These are phyloP conservation scores for Rhizopus delemar DNA, from an alignment of 371 early-diverging fungal species.

Conservation along the genomic window DNA sequence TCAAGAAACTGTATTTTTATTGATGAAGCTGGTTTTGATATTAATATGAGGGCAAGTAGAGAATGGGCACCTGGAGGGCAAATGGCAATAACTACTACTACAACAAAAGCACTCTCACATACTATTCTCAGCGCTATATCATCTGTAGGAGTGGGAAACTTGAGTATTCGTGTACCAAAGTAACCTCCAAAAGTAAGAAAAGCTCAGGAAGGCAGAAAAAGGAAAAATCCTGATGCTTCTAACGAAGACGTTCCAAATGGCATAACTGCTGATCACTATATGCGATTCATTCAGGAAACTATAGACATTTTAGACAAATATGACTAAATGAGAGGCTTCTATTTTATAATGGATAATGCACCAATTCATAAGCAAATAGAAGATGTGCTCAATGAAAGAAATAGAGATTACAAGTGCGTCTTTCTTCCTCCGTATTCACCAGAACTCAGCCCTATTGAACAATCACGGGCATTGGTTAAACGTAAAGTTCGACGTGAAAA, in stretches of 20 bases:
- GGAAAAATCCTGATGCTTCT: constrained; percentile 5
- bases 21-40: background rate
- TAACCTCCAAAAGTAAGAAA: constrained; percentile 1
- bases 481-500: constrained; percentile 6
- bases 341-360: constrained; percentile 17
- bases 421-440: constrained; percentile 17
- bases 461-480: constrained; percentile 14
- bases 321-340: constrained; percentile 15
- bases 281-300: constrained; percentile 12
- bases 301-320: constrained; percentile 16
- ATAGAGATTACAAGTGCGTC: constrained; percentile 16
- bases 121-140: constrained; percentile 13
- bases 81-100: constrained; percentile 1
- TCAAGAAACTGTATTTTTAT: too few relatives aligned
- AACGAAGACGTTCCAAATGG: constrained; percentile 14
- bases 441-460: constrained; percentile 15
- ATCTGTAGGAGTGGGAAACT: constrained; percentile 7
- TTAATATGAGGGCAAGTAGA: constrained; percentile 5
- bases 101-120: constrained; percentile 8
- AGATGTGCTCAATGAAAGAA: constrained; percentile 11
- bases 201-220: constrained; percentile 6
- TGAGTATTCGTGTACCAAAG: constrained; percentile 13
- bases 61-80: constrained; percentile 6
- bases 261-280: constrained; percentile 16
- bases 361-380: constrained; percentile 15